phyloP scores from a whole-genome alignment of 1,284 basidiomycete species.

The Phlebopus sp. region DNA sequence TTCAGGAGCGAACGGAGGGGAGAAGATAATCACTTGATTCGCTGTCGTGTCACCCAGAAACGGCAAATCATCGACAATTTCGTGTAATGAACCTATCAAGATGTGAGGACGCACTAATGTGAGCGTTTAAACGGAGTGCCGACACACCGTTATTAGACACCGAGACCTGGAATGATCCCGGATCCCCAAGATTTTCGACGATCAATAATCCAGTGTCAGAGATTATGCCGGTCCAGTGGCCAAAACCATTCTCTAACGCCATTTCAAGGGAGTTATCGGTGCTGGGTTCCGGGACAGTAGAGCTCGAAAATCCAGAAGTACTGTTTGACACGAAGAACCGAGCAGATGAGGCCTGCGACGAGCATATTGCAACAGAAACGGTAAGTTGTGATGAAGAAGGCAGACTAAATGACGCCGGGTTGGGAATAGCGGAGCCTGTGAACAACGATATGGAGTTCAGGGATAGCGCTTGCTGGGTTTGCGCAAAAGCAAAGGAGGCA shows the following conservation, averaged over 20 bases:
- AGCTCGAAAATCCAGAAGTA: constrained; percentile 25
- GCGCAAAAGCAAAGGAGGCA: constrained; percentile 33
- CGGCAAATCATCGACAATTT: constrained; percentile 44
- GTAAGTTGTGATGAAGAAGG: constrained; percentile 43
- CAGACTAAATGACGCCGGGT: constrained; percentile 37
- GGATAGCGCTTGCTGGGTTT: constrained; percentile 33
- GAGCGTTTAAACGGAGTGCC: not conserved
- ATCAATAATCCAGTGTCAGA: constrained; percentile 47
- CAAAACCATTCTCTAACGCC: constrained; percentile 48
- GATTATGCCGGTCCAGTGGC: constrained; percentile 52
- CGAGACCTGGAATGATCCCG: constrained; percentile 54
- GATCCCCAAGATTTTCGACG: constrained; percentile 41
- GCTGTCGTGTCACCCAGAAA: constrained; percentile 76
- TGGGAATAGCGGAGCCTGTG: constrained; percentile 24
- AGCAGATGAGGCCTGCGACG: constrained; percentile 33
- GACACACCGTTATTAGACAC: constrained; percentile 52
- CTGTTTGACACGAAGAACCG: constrained; percentile 60
- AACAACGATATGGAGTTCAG: constrained; percentile 37
- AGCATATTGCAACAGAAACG: constrained; percentile 61
- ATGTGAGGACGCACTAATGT: constrained; percentile 5
- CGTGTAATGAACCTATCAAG: constrained; percentile 37
- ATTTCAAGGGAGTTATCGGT: constrained; percentile 52
- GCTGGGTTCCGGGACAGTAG: constrained; percentile 40
- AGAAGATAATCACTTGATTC: constrained; percentile 75
- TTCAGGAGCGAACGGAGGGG: constrained; percentile 50